Evolutionary conservation across 305 asterid species (phyloP).

Genomic region (Solanum hybrid): DNA sequence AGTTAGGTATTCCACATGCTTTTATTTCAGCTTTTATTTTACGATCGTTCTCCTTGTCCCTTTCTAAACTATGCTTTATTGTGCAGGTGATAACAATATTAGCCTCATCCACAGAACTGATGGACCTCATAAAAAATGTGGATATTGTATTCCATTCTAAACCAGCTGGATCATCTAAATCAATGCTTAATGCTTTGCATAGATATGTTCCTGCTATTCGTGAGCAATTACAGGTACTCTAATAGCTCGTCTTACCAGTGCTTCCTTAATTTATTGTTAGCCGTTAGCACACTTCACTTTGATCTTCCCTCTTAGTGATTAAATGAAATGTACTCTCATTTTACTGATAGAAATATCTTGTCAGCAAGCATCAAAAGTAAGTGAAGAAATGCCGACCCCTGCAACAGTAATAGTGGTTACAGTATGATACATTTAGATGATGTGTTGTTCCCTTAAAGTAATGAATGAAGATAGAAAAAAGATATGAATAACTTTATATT

Average conservation of each 20-base stretch:
- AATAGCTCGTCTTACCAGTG: neutral
- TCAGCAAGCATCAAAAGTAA: neutral
- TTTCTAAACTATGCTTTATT: neutral
- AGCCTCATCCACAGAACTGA: constrained; percentile 56
- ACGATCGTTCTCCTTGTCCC: neutral
- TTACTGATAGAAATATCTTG: neutral
- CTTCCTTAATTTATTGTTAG: neutral
- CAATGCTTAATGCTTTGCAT: constrained; percentile 30
- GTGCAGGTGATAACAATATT: constrained; percentile 70
- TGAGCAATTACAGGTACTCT: constrained; percentile 67
- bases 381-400: neutral
- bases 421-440: neutral
- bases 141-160: constrained; percentile 60
- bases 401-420: neutral
- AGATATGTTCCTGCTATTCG: constrained; percentile 58
- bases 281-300: neutral
- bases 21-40: neutral
- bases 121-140: constrained; percentile 65
- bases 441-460: neutral
- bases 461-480: neutral
- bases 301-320: neutral
- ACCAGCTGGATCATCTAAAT: constrained; percentile 47
- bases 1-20: neutral
- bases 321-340: neutral
- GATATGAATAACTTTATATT: neutral